Evolutionary conservation across 768 basidiomycete species (phyloP), one percentile per base, ranked within the genome.

Genomic region (Leccinum uliginosum): DNA sequence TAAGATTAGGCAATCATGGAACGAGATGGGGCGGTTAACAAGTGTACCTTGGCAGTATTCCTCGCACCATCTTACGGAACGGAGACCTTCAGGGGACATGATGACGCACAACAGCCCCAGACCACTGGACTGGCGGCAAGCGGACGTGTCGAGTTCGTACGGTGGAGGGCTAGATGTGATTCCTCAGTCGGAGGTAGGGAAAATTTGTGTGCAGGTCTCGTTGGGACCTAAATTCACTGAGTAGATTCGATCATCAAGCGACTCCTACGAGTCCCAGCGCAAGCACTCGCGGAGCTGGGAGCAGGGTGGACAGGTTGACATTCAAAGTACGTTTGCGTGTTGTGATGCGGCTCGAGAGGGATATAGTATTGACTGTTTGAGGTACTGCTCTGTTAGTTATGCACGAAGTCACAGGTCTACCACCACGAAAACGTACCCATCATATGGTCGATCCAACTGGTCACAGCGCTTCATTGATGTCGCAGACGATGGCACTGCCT

Each of bases 261-360:
- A 69, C 71, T 70, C 64, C 62, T 71, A 63, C 71, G 70, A 67
- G 72, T 67, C 71, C 54, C 75, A 67, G 64, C 76, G 84, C 71
- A 86, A 86, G 66, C 84, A 85, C 71, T 74, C 78, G 62, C 77
- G 85, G 64, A 80, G 74, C 57, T 87, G 85, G 85, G 85, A 85
- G 59, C 81, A 78, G 64, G 73, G 70, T 61, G 73, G 71, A 34
- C 71, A 64, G 44, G 66, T 73, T 71, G 68, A 71, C 35, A 64
- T 71, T 32, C 71, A 64, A 1, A 54, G 72, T 71, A 38, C n/a
- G 63, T 62, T 12, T 35, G 23, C 29, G 27, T 46, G 59, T 56
- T 54, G 55, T 58, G 56, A 61, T 51, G n/a, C n/a, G 59, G 58
- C 50, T 34, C 34, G 29, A 27, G 34, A 54, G 40, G 50, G 46